Evolutionary conservation across 768 basidiomycete species (phyloP), one percentile per base, ranked within the genome.

Genomic region (Leccinellum rugosiceps): DNA sequence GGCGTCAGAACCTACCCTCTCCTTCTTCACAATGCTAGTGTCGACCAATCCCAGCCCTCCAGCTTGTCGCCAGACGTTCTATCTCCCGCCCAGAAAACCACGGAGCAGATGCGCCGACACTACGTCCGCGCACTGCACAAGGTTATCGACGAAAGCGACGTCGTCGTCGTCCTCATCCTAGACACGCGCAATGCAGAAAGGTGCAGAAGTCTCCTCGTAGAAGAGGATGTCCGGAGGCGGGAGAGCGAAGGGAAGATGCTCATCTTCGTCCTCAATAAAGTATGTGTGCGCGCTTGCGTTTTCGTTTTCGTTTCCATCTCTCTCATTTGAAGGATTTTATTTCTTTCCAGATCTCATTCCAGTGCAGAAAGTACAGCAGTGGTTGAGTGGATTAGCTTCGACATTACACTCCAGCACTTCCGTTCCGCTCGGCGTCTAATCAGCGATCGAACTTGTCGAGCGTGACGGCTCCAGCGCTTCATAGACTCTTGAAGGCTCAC

Each of bases 141-240:
- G 75, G 96, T 99, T 45, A 88, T 98, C 58, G 94, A 97, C 61
- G 81, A 94, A 66, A 88, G 90, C 61, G 95, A 98, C 68, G 90
- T 99, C 31, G 75, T n/a, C n/a, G n/a, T 98, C 51, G 79, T 98
- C 46, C 87, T 90, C 34, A 90, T 93, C 0, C 79, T 98, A 14
- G 97, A 98, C 74, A 94, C 95, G 1, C 79, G 96, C 41, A 96
- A 98, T 76, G 96, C 97, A 2, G 90, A 96, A 57, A 95, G 96
- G 0, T 95, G 93, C 43, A 75, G 96, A 62, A 96, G 93, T 73
- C 80, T 88, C 51, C 79, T 96, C 38, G 94, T 98, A 4, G 97
- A 99, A 71, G 92, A 96, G 67, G 95, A 97, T 69, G 94, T 97
- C 1, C 78, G 90, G 46, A 78, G 92, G 60, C 80, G 90, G 34